phyloP scores from a whole-genome alignment of 1,284 basidiomycete genomes.

The Moesziomyces antarcticus region DNA sequence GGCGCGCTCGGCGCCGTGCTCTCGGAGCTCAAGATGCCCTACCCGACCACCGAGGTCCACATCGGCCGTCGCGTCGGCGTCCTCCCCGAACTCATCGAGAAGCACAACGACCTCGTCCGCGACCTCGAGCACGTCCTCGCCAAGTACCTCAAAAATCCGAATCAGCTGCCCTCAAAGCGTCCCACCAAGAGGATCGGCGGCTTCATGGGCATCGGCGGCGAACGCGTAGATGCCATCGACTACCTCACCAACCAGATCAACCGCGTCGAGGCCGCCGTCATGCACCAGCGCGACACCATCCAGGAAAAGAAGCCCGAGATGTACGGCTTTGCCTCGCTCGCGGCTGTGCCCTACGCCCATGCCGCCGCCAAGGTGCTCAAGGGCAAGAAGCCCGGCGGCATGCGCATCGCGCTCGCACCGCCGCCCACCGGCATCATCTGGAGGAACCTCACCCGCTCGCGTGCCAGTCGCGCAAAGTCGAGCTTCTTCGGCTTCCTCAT shows the following conservation, averaged over 20 bases:
- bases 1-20: slow-evolving; percentile 76
- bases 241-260: slow-evolving; percentile 62
- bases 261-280: slow-evolving; percentile 69
- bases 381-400: slow-evolving; percentile 48
- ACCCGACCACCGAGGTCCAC: slow-evolving; percentile 84
- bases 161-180: slow-evolving; percentile 77
- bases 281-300: slow-evolving; percentile 55
- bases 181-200: slow-evolving; percentile 80
- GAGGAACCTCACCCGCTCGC: slow-evolving; percentile 58
- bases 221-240: slow-evolving; percentile 70
- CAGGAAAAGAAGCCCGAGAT: slow-evolving; percentile 57
- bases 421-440: slow-evolving; percentile 64
- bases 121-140: slow-evolving; percentile 85
- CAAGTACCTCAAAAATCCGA: slow-evolving; percentile 80
- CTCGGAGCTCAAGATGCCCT: slow-evolving; percentile 73
- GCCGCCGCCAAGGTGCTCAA: slow-evolving; percentile 57
- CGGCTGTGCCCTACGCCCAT: slow-evolving; percentile 63
- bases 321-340: slow-evolving; percentile 65
- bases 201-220: slow-evolving; percentile 78
- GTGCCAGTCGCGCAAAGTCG: slow-evolving; percentile 43
- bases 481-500: slow-evolving; percentile 56
- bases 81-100: slow-evolving; percentile 81
- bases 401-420: slow-evolving; percentile 57
- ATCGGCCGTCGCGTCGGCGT: slow-evolving; percentile 80
- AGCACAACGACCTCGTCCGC: slow-evolving; percentile 85